A percentile compares a stretch with the other conserved stretches of the same genome.
These are phyloP conservation scores for Neurospora sp. DNA, from an alignment of 495 filamentous ascomycete genomes.

Conservation along the genomic window DNA sequence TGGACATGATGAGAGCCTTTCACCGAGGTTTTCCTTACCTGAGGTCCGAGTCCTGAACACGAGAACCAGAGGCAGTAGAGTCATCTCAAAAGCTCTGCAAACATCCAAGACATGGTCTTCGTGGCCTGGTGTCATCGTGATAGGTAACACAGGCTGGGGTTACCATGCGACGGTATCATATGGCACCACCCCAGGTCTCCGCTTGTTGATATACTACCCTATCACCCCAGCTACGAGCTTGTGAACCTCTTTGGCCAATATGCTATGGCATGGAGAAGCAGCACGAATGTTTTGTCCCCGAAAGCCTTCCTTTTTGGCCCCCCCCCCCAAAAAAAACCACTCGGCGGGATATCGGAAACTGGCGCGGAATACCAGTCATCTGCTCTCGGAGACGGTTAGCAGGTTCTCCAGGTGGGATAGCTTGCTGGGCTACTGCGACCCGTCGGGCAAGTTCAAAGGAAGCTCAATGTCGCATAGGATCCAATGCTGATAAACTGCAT, in stretches of 20 bases:
- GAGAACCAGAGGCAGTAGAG: background rate
- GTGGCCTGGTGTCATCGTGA: background rate
- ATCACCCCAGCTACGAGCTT: background rate
- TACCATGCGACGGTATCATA: background rate
- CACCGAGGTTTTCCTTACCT: background rate
- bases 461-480: background rate
- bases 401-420: background rate
- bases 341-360: background rate
- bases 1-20: background rate
- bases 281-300: background rate
- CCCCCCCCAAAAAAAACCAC: background rate
- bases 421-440: background rate
- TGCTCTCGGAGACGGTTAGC: background rate
- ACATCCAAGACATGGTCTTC: background rate
- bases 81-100: background rate
- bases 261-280: background rate
- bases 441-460: background rate
- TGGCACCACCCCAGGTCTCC: background rate
- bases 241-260: background rate
- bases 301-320: background rate
- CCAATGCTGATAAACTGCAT: background rate
- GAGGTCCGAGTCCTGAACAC: background rate
- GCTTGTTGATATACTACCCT: background rate
- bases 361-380: background rate
- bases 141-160: background rate